Percentiles rank a stretch among this genome's conserved stretches.
phyloP scores from a whole-genome alignment of 1,284 basidiomycete genomes.

The Athelia psychrophila region DNA sequence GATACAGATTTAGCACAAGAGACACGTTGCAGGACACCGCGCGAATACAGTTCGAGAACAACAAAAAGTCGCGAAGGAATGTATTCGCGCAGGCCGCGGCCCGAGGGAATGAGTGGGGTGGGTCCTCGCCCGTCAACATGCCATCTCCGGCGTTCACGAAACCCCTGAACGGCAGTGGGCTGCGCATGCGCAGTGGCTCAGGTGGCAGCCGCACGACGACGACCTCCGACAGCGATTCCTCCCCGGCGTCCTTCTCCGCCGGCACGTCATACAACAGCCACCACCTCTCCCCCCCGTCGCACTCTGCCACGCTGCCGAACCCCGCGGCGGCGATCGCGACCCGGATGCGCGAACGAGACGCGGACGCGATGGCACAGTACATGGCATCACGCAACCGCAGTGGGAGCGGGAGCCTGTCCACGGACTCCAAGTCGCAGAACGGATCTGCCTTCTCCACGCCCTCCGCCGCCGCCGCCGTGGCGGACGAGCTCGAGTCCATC shows the following conservation, averaged over 20 bases:
- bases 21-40: slow-evolving; percentile 78
- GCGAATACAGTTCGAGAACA: slow-evolving; percentile 69
- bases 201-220: slow-evolving; percentile 73
- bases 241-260: slow-evolving; percentile 51
- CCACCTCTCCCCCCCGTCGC: slow-evolving; percentile 35
- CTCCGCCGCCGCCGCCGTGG: slow-evolving; percentile 44
- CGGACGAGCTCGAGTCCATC: slow-evolving; percentile 51
- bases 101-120: slow-evolving; percentile 57
- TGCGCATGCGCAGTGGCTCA: slow-evolving; percentile 75
- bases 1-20: slow-evolving; percentile 56
- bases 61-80: slow-evolving; percentile 68
- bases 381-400: slow-evolving; percentile 60
- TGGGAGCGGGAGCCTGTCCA: slow-evolving; percentile 77
- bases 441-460: slow-evolving; percentile 43
- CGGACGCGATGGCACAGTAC: slow-evolving; percentile 82
- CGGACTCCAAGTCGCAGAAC: slow-evolving; percentile 63
- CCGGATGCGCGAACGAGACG: slow-evolving; percentile 76
- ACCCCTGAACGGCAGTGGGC: slow-evolving; percentile 33
- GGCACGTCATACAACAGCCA: slow-evolving; percentile 28
- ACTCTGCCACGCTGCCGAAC: slow-evolving; percentile 32
- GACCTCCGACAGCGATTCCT: slow-evolving; percentile 71
- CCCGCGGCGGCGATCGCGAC: slow-evolving; percentile 58
- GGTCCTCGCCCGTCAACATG: slow-evolving; percentile 31
- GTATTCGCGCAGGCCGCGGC: slow-evolving; percentile 68
- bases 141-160: slow-evolving; percentile 28